These are phyloP conservation scores for Colletotrichum orchidophilum DNA, from an alignment of 2,329 filamentous ascomycete genomes.

Conservation along the genomic window DNA sequence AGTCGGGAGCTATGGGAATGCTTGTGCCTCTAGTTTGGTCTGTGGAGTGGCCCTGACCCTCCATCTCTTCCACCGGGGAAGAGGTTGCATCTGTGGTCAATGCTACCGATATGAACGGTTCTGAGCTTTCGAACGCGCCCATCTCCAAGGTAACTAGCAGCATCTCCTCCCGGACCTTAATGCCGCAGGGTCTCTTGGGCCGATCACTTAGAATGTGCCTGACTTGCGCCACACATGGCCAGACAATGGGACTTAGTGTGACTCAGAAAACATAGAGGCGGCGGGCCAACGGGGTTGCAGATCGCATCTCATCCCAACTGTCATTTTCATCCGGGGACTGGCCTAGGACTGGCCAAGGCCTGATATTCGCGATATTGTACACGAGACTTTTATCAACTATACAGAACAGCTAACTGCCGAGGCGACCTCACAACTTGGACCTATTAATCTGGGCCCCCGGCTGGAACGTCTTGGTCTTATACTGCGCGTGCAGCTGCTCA, in stretches of 20 bases:
- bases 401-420: background rate
- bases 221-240: background rate
- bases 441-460: slow-evolving; percentile 62
- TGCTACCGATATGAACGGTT: slow-evolving; percentile 9
- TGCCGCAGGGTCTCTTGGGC: slow-evolving; percentile 7
- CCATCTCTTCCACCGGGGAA: slow-evolving; percentile 1
- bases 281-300: slow-evolving; percentile 20
- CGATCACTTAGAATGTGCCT: background rate
- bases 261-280: slow-evolving; percentile 26
- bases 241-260: slow-evolving; percentile 9
- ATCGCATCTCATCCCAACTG: background rate
- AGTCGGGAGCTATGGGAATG: background rate
- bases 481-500: slow-evolving; percentile 71
- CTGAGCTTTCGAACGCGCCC: background rate
- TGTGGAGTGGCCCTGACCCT: slow-evolving; percentile 22
- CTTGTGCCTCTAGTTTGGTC: slow-evolving; percentile 15
- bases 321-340: background rate
- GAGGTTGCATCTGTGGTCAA: slow-evolving; percentile 22
- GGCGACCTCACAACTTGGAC: slow-evolving; percentile 52
- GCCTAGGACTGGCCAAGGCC: background rate
- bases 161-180: slow-evolving; percentile 7
- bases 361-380: background rate
- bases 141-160: slow-evolving; percentile 29
- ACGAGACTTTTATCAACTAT: background rate
- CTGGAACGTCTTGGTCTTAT: slow-evolving; percentile 56